Evolutionary conservation across 2,329 filamentous ascomycete genomes (phyloP).

Genomic region (Aschersonia sp.): DNA sequence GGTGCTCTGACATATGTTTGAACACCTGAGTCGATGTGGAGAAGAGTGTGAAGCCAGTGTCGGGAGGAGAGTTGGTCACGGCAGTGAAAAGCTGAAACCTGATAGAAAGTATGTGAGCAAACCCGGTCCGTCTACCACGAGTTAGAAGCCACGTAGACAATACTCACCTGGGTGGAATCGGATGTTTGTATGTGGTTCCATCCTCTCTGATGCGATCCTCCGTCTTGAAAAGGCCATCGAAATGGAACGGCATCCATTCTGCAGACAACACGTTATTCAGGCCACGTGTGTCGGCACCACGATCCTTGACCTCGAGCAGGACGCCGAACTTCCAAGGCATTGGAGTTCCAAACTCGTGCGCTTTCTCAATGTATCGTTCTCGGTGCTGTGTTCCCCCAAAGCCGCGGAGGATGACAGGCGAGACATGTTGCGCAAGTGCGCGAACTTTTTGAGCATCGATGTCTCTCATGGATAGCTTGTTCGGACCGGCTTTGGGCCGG

Average conservation of each 20-base stretch:
- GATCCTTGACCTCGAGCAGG: conserved; percentile 35
- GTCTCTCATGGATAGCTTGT: not conserved
- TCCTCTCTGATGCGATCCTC: not conserved
- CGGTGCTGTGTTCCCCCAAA: not conserved
- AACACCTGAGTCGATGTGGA: not conserved
- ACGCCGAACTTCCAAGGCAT: conserved; percentile 38
- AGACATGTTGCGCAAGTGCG: not conserved
- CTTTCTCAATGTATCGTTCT: not conserved
- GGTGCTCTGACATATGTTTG: not conserved
- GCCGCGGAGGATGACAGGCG: not conserved
- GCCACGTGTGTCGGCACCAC: conserved; percentile 24
- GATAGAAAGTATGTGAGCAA: too few relatives aligned
- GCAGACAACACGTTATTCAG: conserved; percentile 38
- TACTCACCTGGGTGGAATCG: not conserved
- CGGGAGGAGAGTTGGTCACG: not conserved
- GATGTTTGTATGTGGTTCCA: not conserved
- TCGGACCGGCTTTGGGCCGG: not conserved
- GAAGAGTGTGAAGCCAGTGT: not conserved
- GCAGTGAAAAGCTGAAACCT: not conserved
- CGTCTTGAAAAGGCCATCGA: conserved; percentile 23
- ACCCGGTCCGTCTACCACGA: too few relatives aligned
- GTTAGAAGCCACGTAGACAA: not conserved
- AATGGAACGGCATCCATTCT: conserved; percentile 44
- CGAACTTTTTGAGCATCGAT: not conserved
- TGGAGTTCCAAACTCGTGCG: conserved; percentile 12